phyloP scores from a whole-genome alignment of 179 eudicot species.

The Kewa caespitosa region DNA sequence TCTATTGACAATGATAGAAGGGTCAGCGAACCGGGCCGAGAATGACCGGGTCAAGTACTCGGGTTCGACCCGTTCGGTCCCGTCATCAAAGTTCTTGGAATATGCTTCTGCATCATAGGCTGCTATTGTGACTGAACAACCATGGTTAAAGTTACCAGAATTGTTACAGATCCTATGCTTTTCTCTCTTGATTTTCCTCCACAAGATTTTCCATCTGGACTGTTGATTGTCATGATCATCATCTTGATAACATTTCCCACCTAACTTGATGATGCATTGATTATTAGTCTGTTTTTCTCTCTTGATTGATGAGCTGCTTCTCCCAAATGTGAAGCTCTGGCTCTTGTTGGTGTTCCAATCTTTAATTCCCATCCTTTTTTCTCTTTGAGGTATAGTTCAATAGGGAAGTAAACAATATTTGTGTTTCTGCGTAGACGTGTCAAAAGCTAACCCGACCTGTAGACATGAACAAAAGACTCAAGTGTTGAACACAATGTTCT shows the following conservation, averaged over 20 bases:
- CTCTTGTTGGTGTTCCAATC: constrained; percentile 32
- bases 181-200: constrained; percentile 41
- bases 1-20: constrained; percentile 33
- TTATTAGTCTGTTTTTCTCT: constrained; percentile 18
- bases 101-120: constrained; percentile 52
- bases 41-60: constrained; percentile 57
- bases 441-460: too few species aligned
- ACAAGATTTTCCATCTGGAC: constrained; percentile 44
- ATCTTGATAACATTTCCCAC: constrained; percentile 12
- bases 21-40: constrained; percentile 59
- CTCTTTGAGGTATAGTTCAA: background rate
- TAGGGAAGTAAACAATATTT: background rate
- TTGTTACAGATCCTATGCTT: constrained; percentile 31
- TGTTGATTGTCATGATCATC: constrained; percentile 11
- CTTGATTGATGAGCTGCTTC: constrained; percentile 26
- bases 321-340: constrained; percentile 38
- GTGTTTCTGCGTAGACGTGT: too few species aligned
- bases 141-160: constrained; percentile 10
- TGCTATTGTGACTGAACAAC: constrained; percentile 7
- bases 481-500: too few species aligned
- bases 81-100: constrained; percentile 58
- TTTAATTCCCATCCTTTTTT: constrained; percentile 30
- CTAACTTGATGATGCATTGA: constrained; percentile 36
- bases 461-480: too few species aligned
- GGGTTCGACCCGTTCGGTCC: constrained; percentile 36